Base-by-base conservation (phyloP, 768 basidiomycete species). In the Mycena vitilis region DNA sequence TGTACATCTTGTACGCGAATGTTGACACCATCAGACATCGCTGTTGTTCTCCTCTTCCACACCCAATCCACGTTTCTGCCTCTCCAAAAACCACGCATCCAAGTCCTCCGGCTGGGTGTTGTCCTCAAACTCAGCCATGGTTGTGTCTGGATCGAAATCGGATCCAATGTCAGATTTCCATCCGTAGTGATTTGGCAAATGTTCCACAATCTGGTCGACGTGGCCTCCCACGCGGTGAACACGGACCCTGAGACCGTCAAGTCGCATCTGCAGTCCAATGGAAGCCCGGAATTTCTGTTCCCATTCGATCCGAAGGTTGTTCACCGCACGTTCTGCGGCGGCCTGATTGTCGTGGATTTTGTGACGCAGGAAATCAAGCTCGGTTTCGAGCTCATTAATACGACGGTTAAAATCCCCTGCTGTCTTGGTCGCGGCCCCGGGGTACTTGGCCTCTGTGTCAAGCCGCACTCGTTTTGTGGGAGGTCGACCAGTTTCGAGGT, bases 81-180 rank as follows among this genome's bases (percentile, higher is more conserved):
- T n/a, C n/a, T n/a, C n/a, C n/a, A n/a, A n/a, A n/a, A n/a, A n/a
- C n/a, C n/a, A n/a, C n/a, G n/a, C n/a, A n/a, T n/a, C n/a, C n/a
- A n/a, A n/a, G n/a, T n/a, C n/a, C n/a, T n/a, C 22, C 1, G 60
- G 60, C 48, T 60, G 60, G 18, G 60, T 38, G 13, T 36, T 36
- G 37, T 54, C 53, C 23, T 54, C 53, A 8, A 54, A 13, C 36
- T 54, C n/a, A n/a, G n/a, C 53, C 4, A n/a, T n/a, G n/a, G n/a
- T n/a, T n/a, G n/a, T n/a, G n/a, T n/a, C n/a, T 20, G 53, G 53
- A 54, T 54, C 53, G 20, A 20, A 37, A 8, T 54, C 34, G 7
- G 34, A 54, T 20, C 53, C 53, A 18, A 37, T 18, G 18, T 54
- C 53, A 4, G 53, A 54, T 16, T 13, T 54, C 53, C 53, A 54